These are phyloP conservation scores for Biscutella laevigata DNA, from an alignment of 441 rosid genomes.

Conservation along the genomic window DNA sequence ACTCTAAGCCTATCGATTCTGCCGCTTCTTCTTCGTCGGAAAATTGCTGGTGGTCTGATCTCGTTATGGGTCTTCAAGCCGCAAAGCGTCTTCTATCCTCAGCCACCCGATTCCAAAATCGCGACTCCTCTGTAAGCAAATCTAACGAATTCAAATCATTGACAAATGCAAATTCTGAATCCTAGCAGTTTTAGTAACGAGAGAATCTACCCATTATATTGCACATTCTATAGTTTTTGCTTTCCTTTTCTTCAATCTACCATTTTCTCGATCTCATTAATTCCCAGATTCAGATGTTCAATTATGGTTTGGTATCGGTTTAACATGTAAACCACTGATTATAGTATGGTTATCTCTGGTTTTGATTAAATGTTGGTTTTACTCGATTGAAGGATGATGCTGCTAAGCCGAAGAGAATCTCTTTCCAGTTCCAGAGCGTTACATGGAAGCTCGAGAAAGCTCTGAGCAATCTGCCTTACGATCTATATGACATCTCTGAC, in stretches of 20 bases:
- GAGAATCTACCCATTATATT: too few species aligned
- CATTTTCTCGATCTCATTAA: not conserved
- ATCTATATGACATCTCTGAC: conserved; percentile 70
- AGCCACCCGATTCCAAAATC: conserved; percentile 34
- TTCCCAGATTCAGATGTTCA: conserved; percentile 12
- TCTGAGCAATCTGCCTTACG: conserved; percentile 53
- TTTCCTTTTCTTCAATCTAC: not conserved
- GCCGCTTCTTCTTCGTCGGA: conserved; percentile 28
- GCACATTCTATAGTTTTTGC: too few species aligned
- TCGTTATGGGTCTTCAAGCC: conserved; percentile 42
- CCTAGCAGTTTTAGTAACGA: too few species aligned
- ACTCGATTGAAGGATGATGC: conserved; percentile 59
- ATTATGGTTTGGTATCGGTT: conserved; percentile 19
- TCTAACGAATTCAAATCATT: too few species aligned
- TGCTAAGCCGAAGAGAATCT: conserved; percentile 54
- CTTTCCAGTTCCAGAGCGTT: conserved; percentile 68
- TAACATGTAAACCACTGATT: not conserved
- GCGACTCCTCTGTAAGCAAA: conserved; percentile 49
- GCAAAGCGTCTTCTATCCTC: conserved; percentile 49
- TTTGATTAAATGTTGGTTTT: conserved; percentile 28
- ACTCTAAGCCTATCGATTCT: conserved; percentile 23
- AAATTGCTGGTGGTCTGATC: conserved; percentile 53
- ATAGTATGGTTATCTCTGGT: conserved; percentile 19
- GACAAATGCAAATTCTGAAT: too few species aligned
- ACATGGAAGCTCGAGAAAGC: conserved; percentile 80